These are phyloP conservation scores for Candida anglica DNA, from an alignment of 805 yeast genomes.

Conservation along the genomic window DNA sequence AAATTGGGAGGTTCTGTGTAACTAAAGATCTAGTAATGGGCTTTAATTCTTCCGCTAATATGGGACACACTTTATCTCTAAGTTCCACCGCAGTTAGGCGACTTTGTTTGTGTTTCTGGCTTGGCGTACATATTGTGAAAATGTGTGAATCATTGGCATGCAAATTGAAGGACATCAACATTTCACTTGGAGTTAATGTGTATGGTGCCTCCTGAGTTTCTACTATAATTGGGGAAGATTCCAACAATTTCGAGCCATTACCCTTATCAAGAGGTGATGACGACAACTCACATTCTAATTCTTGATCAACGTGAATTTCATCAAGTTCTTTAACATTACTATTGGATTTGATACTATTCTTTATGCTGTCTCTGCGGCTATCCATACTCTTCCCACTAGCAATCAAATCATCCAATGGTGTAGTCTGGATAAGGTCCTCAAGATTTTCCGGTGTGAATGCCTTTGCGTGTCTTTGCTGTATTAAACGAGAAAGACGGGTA, in stretches of 20 bases:
- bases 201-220: not conserved
- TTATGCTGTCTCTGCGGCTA: too few relatives aligned
- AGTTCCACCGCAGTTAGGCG: not conserved
- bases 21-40: not conserved
- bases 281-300: not conserved
- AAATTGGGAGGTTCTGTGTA: conserved; percentile 12
- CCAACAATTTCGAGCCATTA: not conserved
- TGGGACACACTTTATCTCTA: not conserved
- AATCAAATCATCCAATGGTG: not conserved
- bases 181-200: conserved; percentile 2
- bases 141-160: not conserved
- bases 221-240: conserved; percentile 1
- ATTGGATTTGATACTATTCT: not conserved
- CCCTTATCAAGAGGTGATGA: not conserved
- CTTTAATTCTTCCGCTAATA: not conserved
- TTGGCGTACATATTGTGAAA: conserved; percentile 1
- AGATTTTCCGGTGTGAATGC: not conserved
- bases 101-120: too few relatives aligned
- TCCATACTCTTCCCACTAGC: too few relatives aligned
- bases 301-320: not conserved
- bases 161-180: not conserved
- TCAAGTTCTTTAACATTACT: not conserved
- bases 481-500: conserved; percentile 18
- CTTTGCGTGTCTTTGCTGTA: not conserved
- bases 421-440: too few relatives aligned